Conservation (phyloP, 768 basidiomycete species). For the Saitozyma sp. region DNA sequence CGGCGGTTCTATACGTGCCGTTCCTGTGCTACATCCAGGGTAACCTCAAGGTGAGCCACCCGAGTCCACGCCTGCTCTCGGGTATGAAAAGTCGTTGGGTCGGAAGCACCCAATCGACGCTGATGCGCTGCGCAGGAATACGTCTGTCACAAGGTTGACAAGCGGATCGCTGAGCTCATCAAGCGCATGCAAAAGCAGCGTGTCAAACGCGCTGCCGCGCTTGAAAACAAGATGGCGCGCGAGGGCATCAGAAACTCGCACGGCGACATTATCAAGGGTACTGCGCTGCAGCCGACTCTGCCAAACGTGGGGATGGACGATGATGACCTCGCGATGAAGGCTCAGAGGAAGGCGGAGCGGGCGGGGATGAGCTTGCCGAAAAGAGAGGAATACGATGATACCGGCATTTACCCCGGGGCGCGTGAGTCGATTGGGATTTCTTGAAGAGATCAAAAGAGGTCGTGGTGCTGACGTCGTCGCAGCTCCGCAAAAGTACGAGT, state of each 20-base stretch:
- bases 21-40: slow-evolving; percentile 92
- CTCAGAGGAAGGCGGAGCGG: slow-evolving; percentile 11
- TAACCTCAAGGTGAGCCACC: slow-evolving; percentile 75
- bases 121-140: slow-evolving; percentile 68
- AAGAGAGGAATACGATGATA: slow-evolving; percentile 1
- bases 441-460: background rate
- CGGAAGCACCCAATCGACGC: background rate
- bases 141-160: slow-evolving; percentile 98
- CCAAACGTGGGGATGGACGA: slow-evolving; percentile 88
- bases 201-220: slow-evolving; percentile 71
- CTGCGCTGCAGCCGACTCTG: slow-evolving; percentile 88
- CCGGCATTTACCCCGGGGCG: slow-evolving; percentile 8
- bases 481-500: slow-evolving; percentile 10
- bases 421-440: slow-evolving; percentile 3
- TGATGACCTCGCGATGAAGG: slow-evolving; percentile 55
- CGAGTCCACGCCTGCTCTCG: too few relatives aligned
- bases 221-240: slow-evolving; percentile 85
- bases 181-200: slow-evolving; percentile 87
- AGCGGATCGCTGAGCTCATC: slow-evolving; percentile 93
- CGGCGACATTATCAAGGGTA: slow-evolving; percentile 73
- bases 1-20: slow-evolving; percentile 88
- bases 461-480: background rate
- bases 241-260: slow-evolving; percentile 93
- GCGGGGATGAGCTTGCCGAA: slow-evolving; percentile 1
- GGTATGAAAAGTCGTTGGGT: background rate